Base-by-base conservation (phyloP, 352 stramenopile genomes). In the Paralagenidium karlingii region DNA sequence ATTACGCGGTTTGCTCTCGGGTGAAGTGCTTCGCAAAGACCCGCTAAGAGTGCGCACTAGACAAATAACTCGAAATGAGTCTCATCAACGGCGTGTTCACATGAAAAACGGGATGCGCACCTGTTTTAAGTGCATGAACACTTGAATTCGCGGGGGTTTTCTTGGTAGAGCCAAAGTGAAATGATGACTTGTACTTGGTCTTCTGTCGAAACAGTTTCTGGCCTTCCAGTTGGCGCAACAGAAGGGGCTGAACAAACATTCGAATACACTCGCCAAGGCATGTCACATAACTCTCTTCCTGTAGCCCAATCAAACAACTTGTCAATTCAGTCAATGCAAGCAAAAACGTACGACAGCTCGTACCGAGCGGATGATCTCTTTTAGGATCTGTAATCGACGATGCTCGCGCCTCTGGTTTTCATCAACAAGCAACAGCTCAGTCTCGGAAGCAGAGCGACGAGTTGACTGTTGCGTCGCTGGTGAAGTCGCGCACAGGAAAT, bases 201-300 rank as follows among this genome's bases (percentile, higher is more conserved):
- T 7, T 3, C 3, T 36, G 7, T 36, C 30, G 30, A 36, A 3
- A 20, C 30, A 36, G 16, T 22, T 86, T 82, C 19, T 81, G 73
- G 3, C 67, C 76, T 53, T 91, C 78, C 10, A 91, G 56, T 40
- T 91, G 75, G 0, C 78, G 59, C 7, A 91, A 53, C 16, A 91
- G 34, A 32, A 92, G 47, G 19, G 78, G 78, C 36, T 89, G 75
- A 15, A 92, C 76, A 40, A 83, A 92, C 7, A 87, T 45, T 5
- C 67, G 77, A 37, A 88, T 88, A 48, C 78, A 92, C 26, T 89
- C 70, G n/a, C 73, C 67, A 10, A 92, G 42, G 24, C 74, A 85
- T 31, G 71, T 62, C 12, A 92, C 74, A 36, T 89, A 92, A 47
- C 68, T 84, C 38, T 89, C 68, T 50, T 91, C 78, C 43, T 49